A percentile compares a stretch with the other conserved stretches of the same genome.
phyloP scores from a whole-genome alignment of 352 stramenopile species.

The Thalassiosira gravida region DNA sequence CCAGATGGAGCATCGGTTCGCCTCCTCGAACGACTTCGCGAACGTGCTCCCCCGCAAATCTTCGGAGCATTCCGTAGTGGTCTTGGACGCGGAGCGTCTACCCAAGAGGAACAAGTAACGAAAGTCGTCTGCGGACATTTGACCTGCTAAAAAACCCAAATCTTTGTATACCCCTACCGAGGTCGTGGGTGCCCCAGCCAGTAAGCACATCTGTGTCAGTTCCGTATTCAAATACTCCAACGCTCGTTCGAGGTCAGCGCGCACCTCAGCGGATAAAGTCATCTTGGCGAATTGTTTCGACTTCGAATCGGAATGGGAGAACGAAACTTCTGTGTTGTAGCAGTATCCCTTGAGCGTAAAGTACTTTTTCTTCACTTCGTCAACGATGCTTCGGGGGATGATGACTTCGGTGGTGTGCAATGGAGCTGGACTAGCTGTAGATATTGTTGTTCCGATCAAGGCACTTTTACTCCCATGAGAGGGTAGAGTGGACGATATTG shows the following conservation, averaged over 20 bases:
- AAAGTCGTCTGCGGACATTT: slow-evolving; percentile 61
- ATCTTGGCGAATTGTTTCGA: slow-evolving; percentile 84
- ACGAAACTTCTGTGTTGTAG: slow-evolving; percentile 69
- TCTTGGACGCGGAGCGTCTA: too few species aligned
- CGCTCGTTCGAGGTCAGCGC: slow-evolving; percentile 60
- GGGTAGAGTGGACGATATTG: neutral
- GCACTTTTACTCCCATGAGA: neutral
- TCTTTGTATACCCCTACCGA: slow-evolving; percentile 67
- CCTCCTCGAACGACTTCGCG: slow-evolving; percentile 71
- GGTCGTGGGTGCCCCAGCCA: slow-evolving; percentile 54
- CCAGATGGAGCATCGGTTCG: slow-evolving; percentile 80
- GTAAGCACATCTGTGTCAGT: slow-evolving; percentile 63
- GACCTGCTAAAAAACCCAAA: slow-evolving; percentile 73
- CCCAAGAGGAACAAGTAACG: slow-evolving; percentile 61
- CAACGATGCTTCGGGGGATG: slow-evolving; percentile 74
- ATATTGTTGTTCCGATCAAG: too few species aligned
- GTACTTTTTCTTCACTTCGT: slow-evolving; percentile 70
- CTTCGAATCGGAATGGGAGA: slow-evolving; percentile 79
- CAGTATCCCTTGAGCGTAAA: slow-evolving; percentile 68
- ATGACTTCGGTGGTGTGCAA: slow-evolving; percentile 66
- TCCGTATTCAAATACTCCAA: slow-evolving; percentile 72
- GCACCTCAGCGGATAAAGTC: slow-evolving; percentile 47
- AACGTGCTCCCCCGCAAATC: slow-evolving; percentile 69
- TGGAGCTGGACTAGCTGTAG: neutral
- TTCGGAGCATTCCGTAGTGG: slow-evolving; percentile 66